Conservation (phyloP, 441 rosid species). For the Populus hybrid region DNA sequence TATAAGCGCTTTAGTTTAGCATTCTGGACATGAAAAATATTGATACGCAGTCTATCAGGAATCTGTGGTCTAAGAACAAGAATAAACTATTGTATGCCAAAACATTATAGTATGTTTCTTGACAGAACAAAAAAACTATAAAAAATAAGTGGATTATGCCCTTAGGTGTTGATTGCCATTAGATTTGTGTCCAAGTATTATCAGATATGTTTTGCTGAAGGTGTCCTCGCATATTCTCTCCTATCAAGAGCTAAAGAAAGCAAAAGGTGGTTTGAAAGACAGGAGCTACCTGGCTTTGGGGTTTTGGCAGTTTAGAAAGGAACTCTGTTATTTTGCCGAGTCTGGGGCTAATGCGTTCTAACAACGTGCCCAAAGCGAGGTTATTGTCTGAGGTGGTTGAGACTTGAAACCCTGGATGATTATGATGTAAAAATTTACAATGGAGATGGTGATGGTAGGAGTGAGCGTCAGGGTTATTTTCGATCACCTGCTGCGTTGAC, state of each 20-base stretch:
- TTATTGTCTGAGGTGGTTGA: too few relatives aligned
- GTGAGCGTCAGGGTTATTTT: too few relatives aligned
- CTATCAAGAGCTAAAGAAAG: background rate
- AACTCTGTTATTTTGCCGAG: background rate
- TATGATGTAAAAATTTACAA: too few relatives aligned
- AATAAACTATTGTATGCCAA: background rate
- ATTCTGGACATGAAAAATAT: background rate
- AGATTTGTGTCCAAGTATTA: background rate
- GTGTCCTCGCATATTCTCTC: background rate
- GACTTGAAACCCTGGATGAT: too few relatives aligned
- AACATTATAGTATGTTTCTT: background rate
- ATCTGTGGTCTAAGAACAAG: background rate
- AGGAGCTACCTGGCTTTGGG: background rate
- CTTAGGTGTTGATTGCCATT: background rate
- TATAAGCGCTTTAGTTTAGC: background rate
- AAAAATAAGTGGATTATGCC: background rate
- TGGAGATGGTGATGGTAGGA: too few relatives aligned
- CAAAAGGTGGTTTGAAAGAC: background rate
- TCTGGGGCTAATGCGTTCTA: background rate
- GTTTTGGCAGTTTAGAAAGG: background rate
- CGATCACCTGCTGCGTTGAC: too few relatives aligned
- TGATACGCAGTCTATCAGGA: background rate
- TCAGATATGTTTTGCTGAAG: background rate
- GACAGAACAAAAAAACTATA: background rate
- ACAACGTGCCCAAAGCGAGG: too few relatives aligned